These are phyloP conservation scores for Populus hybrid DNA, from an alignment of 441 rosid genomes.

Conservation along the genomic window DNA sequence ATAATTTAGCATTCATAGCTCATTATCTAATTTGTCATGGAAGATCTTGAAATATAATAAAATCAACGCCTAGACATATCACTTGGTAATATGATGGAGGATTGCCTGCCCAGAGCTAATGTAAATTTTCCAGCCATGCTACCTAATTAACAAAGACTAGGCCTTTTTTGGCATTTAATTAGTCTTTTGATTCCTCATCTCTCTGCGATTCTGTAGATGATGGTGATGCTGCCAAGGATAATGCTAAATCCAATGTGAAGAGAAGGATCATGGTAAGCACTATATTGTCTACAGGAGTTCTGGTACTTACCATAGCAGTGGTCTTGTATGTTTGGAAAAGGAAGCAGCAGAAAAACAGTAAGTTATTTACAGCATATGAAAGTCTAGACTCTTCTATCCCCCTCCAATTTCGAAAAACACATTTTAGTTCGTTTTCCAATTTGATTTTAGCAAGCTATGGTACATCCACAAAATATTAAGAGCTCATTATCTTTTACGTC, in stretches of 20 bases:
- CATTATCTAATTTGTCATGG: no score
- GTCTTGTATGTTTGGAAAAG: conserved; percentile 11
- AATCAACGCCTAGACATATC: no score
- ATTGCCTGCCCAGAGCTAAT: no score
- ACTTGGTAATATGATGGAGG: no score
- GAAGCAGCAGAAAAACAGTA: conserved; percentile 21
- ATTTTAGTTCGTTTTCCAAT: not conserved
- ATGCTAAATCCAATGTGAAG: not conserved
- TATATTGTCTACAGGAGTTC: not conserved
- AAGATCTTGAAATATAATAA: no score
- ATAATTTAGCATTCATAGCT: no score
- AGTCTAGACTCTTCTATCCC: conserved; percentile 15
- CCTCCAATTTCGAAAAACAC: not conserved
- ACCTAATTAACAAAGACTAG: not conserved
- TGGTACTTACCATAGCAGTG: conserved; percentile 9
- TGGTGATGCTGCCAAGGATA: not conserved
- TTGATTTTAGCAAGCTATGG: not conserved
- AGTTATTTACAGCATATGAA: not conserved
- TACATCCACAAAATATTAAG: not conserved
- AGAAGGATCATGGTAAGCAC: conserved; percentile 11
- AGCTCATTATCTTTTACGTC: not conserved
- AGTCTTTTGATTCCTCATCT: conserved; percentile 7
- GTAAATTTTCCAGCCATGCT: not conserved
- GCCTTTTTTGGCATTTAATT: conserved; percentile 25
- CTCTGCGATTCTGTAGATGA: not conserved